Percentiles rank a stretch among this genome's conserved stretches.
phyloP scores from a whole-genome alignment of 305 asterid species.

The Fraxinus angustifolia region DNA sequence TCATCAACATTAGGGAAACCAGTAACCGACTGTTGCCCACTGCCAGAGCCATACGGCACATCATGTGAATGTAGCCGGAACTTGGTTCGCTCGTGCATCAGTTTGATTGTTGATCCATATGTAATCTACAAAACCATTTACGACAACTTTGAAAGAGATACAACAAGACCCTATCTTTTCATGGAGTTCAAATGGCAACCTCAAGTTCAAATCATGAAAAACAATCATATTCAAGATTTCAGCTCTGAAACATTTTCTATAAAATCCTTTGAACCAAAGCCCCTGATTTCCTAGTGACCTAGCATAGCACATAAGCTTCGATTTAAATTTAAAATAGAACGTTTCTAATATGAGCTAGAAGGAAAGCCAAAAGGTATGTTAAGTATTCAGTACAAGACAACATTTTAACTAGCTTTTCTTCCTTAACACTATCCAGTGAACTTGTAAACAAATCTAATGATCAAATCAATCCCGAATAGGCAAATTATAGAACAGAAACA shows the following conservation, averaged over 20 bases:
- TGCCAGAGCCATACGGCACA: conserved; percentile 98
- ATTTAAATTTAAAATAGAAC: not conserved
- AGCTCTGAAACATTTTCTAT: not conserved
- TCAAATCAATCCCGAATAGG: not conserved
- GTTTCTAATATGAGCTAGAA: not conserved
- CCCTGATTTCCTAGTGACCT: not conserved
- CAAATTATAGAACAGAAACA: not conserved
- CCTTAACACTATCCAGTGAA: not conserved
- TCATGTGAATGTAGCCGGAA: conserved; percentile 89
- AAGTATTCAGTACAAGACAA: not conserved
- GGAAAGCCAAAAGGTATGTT: not conserved
- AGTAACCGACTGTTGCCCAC: conserved; percentile 98
- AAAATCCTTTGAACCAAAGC: not conserved
- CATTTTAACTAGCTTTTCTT: not conserved
- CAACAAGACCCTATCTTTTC: not conserved
- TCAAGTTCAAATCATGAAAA: not conserved
- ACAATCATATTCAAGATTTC: not conserved
- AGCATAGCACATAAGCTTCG: not conserved
- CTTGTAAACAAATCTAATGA: not conserved
- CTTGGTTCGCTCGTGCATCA: conserved; percentile 91
- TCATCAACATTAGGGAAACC: conserved; percentile 89
- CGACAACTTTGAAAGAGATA: not conserved
- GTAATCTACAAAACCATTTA: conserved; percentile 29
- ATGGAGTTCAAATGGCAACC: not conserved
- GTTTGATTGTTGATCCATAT: conserved; percentile 79